Base-by-base conservation (phyloP, 495 filamentous ascomycete species). In the Penicillium argentinense region DNA sequence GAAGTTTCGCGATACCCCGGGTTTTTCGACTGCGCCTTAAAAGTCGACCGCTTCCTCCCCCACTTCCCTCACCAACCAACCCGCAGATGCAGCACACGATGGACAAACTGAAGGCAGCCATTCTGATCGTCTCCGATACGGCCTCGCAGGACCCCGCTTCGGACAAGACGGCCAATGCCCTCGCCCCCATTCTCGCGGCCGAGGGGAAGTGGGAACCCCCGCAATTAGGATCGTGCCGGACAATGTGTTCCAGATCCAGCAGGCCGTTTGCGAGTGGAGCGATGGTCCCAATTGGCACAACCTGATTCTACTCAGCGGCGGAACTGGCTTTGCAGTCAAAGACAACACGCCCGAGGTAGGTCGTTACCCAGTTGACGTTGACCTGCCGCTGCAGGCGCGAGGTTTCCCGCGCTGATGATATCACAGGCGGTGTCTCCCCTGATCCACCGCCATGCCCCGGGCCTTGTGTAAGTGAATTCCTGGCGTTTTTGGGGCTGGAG, bases 41-140 rank as follows among this genome's bases (percentile, higher is more conserved):
- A 28, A 42, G 39, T 42, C 51, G 44, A 25, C 39, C 42, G 4
- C 5, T 41, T 24, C 47, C 40, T 37, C 38, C 33, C 23, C 40
- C 45, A 42, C 48, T 42, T 55, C 32, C 25, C 32, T 44, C 26
- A 54, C 23, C 47, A 59, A 51, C 39, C 43, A 51, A 8, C 27
- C 39, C 13, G 4, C 29, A 6, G 4, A n/a, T n/a, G 6, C 29
- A 21, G 19, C 21, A 16, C 45, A 55, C 14, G 18, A 64, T 63
- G 53, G 49, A 45, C 40, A 54, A 48, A 30, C 59, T 76, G 16
- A 68, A 56, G 51, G 52, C 83, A 21, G 87, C 84, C 11, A 87
- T 98, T 32, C 77, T 98, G 25, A 79, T 97, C 56, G 79, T 98
- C 32, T 97, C 93, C 2, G 93, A 95, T 40, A 97, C 95, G n/a